Evolutionary conservation across 441 rosid species (phyloP).

Genomic region (Hura crepitans): DNA sequence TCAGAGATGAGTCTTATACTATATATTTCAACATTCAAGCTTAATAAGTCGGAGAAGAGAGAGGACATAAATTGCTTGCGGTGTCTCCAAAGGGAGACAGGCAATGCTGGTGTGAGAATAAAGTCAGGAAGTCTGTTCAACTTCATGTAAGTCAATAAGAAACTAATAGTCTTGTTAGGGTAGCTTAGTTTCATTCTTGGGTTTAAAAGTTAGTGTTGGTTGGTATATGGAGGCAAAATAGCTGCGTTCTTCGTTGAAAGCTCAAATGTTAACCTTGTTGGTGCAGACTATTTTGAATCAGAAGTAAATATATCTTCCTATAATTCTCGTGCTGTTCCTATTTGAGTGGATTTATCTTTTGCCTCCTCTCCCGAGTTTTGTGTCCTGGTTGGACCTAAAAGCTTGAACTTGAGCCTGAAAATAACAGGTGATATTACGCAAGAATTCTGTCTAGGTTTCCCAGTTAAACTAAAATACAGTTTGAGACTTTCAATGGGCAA

Average conservation of each 20-base stretch:
- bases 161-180: background rate
- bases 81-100: background rate
- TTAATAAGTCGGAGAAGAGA: conserved; percentile 24
- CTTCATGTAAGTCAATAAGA: background rate
- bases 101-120: background rate
- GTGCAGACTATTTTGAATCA: background rate
- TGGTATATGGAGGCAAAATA: background rate
- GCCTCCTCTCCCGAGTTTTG: no score
- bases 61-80: background rate
- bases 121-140: background rate
- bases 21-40: conserved; percentile 59
- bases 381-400: conserved; percentile 25
- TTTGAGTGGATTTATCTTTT: background rate
- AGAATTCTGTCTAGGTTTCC: no score
- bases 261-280: background rate
- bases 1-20: conserved; percentile 72
- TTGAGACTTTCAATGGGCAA: no score
- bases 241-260: background rate
- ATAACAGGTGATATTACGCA: no score
- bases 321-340: background rate
- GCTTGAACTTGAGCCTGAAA: no score
- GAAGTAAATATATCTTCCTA: background rate
- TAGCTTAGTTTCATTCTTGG: background rate
- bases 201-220: background rate
- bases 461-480: no score